Conservation (phyloP, 768 basidiomycete genomes). For the Hericium erinaceus region DNA sequence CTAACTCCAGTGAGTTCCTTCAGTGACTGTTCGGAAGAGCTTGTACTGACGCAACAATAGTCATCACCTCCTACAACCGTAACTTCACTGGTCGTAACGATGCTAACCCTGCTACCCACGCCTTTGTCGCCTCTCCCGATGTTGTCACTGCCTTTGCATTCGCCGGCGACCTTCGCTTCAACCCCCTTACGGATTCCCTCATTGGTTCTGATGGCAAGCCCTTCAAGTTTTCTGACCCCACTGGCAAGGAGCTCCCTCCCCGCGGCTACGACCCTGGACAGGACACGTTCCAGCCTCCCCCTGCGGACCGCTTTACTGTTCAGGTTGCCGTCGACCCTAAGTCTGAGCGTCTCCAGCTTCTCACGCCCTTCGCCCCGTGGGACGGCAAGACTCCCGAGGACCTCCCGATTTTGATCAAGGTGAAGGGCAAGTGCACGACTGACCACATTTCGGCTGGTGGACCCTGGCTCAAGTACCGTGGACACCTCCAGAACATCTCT, state of each 20-base stretch:
- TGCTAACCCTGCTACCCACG: slow-evolving; percentile 97
- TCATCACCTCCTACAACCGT: slow-evolving; percentile 99
- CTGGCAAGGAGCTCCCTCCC: slow-evolving; percentile 89
- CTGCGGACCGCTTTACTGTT: slow-evolving; percentile 73
- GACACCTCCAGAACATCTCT: slow-evolving; percentile 96
- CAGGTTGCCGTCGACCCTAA: slow-evolving; percentile 78
- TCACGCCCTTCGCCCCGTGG: slow-evolving; percentile 87
- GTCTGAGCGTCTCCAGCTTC: slow-evolving; percentile 84
- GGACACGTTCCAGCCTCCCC: slow-evolving; percentile 95
- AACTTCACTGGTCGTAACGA: slow-evolving; percentile 99
- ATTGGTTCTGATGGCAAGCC: slow-evolving; percentile 86
- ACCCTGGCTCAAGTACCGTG: slow-evolving; percentile 99
- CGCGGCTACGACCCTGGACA: slow-evolving; percentile 94
- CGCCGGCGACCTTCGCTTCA: slow-evolving; percentile 90
- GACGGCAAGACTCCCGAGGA: slow-evolving; percentile 86
- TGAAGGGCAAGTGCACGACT: slow-evolving; percentile 97
- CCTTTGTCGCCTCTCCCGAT: slow-evolving; percentile 89
- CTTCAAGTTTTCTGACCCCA: slow-evolving; percentile 94
- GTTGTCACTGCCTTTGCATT: slow-evolving; percentile 96
- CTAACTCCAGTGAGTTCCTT: slow-evolving; percentile 77
- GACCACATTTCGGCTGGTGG: slow-evolving; percentile 97
- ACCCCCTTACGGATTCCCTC: slow-evolving; percentile 89
- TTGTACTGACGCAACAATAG: slow-evolving; percentile 26
- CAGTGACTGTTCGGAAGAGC: not conserved
- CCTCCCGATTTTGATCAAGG: slow-evolving; percentile 95